Evolutionary conservation across 345 rosid species (phyloP), one percentile per base, ranked within the genome.

Genomic region (Rhodamnia argentea): DNA sequence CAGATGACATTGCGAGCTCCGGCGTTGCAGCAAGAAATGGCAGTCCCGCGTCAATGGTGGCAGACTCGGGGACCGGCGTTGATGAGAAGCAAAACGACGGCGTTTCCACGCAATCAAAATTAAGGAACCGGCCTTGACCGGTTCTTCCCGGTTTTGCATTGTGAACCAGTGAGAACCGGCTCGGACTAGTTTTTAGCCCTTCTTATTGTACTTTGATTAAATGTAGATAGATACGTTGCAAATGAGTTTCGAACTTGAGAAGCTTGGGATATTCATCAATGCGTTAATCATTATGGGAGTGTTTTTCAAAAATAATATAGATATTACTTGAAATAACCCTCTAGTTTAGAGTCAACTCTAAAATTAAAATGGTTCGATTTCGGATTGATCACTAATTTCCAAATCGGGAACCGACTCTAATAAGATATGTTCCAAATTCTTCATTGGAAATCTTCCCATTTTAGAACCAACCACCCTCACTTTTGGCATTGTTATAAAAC

Each of bases 1-100:
- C 87, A 84, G 86, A 76, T 57, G 84, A 86, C 87, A 86, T 23
- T 59, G 75, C 76, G 85, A 44, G 76, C 62, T 75, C 84, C 59
- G 56, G 83, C 52, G 59, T 27, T 44, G 84, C 85, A 3, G 47
- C 76, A 16, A 23, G 32, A 3, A 13, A 27, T 1, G 44, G 54
- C 42, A 24, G 15, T 32, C 52, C 32, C 57, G 32, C 13, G 86
- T 22, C 18, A 57, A 8, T 22, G 22, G 29, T 14, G n/a, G 59
- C 15, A 12, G 82, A 18, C 56, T 54, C 10, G 23, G 20, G n/a
- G 7, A 20, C 1, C 7, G 23, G 9, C 23, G 12, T 50, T 50
- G 12, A 10, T 50, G 52, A 3, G 12, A 50, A 50, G 52, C 52
- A 50, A 50, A 47, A 47, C 50, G 50, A 50, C 52, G 52, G 52